A percentile compares a stretch with the other conserved stretches of the same genome.
Conservation (phyloP, 1,284 basidiomycete genomes). For the Calocybe gambosa region DNA sequence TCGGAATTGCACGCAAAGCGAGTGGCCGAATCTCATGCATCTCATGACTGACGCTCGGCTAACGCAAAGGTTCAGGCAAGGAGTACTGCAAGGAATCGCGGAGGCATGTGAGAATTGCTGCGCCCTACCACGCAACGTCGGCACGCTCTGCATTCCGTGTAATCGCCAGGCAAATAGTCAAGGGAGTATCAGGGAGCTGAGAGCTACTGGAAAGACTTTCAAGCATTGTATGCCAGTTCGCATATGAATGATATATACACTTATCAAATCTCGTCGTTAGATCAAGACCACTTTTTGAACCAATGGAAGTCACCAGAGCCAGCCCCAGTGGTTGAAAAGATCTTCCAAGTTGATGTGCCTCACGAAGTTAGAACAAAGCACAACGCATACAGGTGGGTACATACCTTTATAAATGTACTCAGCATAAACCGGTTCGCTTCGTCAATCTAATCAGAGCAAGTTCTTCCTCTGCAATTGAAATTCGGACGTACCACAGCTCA, state of each 20-base stretch:
- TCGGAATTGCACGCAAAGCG: constrained; percentile 47
- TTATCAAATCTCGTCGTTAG: constrained; percentile 16
- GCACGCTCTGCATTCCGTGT: constrained; percentile 38
- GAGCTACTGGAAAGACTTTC: constrained; percentile 31
- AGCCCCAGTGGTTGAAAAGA: constrained; percentile 41
- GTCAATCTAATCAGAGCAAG: constrained; percentile 14
- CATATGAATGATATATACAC: neutral
- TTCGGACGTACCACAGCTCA: constrained; percentile 52
- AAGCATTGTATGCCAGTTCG: constrained; percentile 31
- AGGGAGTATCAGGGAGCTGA: constrained; percentile 35
- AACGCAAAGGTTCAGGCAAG: constrained; percentile 45
- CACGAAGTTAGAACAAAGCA: constrained; percentile 35
- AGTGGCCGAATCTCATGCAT: constrained; percentile 15
- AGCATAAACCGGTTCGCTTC: neutral
- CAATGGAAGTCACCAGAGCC: constrained; percentile 40
- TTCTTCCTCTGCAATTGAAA: constrained; percentile 31
- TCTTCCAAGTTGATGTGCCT: constrained; percentile 43
- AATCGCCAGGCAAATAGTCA: constrained; percentile 31
- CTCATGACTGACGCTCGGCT: constrained; percentile 10
- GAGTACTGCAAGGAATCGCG: constrained; percentile 39
- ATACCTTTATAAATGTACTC: neutral
- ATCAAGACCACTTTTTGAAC: constrained; percentile 37
- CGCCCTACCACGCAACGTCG: constrained; percentile 35
- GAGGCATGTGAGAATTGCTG: constrained; percentile 43
- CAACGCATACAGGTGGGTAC: constrained; percentile 42